phyloP scores from a whole-genome alignment of 306 rosid genomes.

The Rosa multiflora region DNA sequence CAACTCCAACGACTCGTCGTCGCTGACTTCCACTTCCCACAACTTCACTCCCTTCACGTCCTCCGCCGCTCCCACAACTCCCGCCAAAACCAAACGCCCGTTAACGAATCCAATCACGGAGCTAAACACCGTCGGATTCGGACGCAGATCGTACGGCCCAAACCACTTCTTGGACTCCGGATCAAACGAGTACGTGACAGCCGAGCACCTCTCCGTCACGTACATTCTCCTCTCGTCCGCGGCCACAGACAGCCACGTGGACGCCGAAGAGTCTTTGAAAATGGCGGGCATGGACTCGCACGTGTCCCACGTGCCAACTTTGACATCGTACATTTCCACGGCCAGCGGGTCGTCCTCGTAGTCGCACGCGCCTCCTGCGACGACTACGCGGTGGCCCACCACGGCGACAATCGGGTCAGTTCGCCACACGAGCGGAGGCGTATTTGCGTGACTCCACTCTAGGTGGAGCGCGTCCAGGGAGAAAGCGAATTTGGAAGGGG shows the following conservation, averaged over 20 bases:
- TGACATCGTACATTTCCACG: conserved; percentile 51
- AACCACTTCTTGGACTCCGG: conserved; percentile 42
- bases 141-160: conserved; percentile 55
- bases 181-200: conserved; percentile 48
- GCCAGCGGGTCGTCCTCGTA: conserved; percentile 64
- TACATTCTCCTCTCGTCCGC: conserved; percentile 36
- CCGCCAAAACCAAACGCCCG: conserved; percentile 45
- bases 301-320: conserved; percentile 35
- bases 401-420: conserved; percentile 56
- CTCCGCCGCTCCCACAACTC: conserved; percentile 41
- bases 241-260: conserved; percentile 60
- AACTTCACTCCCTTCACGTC: conserved; percentile 41
- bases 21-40: conserved; percentile 37
- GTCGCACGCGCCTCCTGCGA: conserved; percentile 59
- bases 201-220: conserved; percentile 54
- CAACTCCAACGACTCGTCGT: conserved; percentile 33
- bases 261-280: conserved; percentile 44
- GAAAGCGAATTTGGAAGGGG: conserved; percentile 49
- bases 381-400: conserved; percentile 35
- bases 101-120: conserved; percentile 32
- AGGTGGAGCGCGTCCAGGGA: conserved; percentile 60
- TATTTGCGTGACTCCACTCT: conserved; percentile 40
- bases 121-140: conserved; percentile 20
- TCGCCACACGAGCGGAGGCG: conserved; percentile 55
- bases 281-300: conserved; percentile 52